These are phyloP conservation scores for Liquidambar formosana DNA, from an alignment of 164 flowering plant genomes.

Conservation along the genomic window DNA sequence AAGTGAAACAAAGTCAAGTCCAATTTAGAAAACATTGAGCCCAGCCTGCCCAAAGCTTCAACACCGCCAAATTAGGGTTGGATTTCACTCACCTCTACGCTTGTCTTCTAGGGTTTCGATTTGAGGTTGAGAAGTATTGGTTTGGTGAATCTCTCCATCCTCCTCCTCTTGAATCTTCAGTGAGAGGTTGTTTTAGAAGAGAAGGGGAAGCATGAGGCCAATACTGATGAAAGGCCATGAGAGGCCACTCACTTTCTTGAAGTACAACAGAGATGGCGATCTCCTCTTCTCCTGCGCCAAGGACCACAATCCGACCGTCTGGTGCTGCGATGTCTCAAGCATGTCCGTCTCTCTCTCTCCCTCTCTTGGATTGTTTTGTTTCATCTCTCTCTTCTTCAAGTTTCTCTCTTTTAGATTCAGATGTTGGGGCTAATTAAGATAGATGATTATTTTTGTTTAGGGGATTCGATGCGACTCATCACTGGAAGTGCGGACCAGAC, in stretches of 20 bases:
- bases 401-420: too few species aligned
- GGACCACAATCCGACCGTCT: slow-evolving; percentile 86
- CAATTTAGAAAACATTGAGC: too few species aligned
- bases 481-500: slow-evolving; percentile 92
- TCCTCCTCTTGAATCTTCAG: too few species aligned
- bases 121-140: too few species aligned
- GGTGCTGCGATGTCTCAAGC: slow-evolving; percentile 91
- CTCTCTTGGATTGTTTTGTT: neutral
- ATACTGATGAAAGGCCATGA: slow-evolving; percentile 97
- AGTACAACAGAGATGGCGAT: slow-evolving; percentile 90
- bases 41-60: too few species aligned
- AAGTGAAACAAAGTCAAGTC: too few species aligned
- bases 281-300: slow-evolving; percentile 95
- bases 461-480: slow-evolving; percentile 72
- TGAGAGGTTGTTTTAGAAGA: too few species aligned
- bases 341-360: slow-evolving; percentile 9
- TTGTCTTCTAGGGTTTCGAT: too few species aligned
- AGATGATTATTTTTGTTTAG: slow-evolving; percentile 27
- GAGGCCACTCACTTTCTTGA: slow-evolving; percentile 83
- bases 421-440: neutral
- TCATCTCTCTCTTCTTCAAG: too few species aligned
- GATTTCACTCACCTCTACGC: too few species aligned
- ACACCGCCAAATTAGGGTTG: too few species aligned
- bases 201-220: slow-evolving; percentile 62
- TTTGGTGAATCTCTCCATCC: too few species aligned